phyloP scores from a whole-genome alignment of 306 rosid genomes.

The Herpetospermum pedunculosum region DNA sequence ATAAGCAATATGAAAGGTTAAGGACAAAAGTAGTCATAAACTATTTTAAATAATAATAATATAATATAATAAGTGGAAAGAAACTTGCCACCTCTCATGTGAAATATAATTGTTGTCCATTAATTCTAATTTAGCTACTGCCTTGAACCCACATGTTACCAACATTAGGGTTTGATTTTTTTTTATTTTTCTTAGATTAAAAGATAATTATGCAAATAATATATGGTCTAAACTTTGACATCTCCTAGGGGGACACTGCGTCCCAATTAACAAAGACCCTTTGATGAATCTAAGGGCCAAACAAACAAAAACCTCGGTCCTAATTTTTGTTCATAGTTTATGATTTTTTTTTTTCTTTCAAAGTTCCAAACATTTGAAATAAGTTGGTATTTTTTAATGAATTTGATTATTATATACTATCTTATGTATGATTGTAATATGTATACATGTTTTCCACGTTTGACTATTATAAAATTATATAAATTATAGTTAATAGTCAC shows the following conservation, averaged over 20 bases:
- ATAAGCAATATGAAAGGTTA: constrained; percentile 6
- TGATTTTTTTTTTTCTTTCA: not conserved
- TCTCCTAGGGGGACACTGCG: not conserved
- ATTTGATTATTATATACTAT: not conserved
- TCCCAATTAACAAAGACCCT: not conserved
- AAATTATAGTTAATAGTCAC: not conserved
- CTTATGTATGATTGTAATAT: not conserved
- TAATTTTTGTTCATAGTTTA: not conserved
- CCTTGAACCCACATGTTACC: not conserved
- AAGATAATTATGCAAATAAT: not conserved
- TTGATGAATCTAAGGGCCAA: constrained; percentile 3
- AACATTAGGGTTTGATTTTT: not conserved
- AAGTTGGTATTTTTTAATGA: not conserved
- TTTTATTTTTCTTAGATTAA: not conserved
- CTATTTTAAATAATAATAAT: not conserved
- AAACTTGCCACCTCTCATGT: constrained; percentile 9
- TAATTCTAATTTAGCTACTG: not conserved
- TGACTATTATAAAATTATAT: not conserved
- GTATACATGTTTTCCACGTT: not conserved
- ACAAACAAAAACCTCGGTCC: not conserved
- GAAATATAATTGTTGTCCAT: not conserved
- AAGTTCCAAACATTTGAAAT: not conserved
- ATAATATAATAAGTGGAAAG: constrained; percentile 1
- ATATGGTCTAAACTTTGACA: not conserved
- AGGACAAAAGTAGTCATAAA: not conserved